A percentile compares a stretch with the other conserved stretches of the same genome.
Conservation (phyloP, 31 red algal genomes). For the Asparagopsis taxiformis region DNA sequence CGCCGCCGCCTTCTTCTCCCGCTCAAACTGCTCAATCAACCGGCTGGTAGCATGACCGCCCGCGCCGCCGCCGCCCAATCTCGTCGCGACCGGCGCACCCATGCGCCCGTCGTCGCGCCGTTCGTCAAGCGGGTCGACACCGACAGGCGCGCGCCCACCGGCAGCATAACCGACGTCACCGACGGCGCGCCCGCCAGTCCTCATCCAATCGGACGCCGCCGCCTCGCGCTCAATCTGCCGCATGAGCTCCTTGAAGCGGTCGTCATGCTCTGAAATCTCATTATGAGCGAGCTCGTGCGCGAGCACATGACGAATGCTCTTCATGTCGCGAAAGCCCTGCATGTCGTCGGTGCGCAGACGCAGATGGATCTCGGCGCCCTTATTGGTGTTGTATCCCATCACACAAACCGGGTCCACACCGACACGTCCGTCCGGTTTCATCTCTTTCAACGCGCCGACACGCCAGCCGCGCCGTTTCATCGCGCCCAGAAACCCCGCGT, state of each 20-base stretch:
- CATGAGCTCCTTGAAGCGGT: slow-evolving; percentile 86
- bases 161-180: neutral
- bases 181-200: neutral
- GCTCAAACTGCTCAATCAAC: neutral
- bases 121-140: slow-evolving; percentile 3
- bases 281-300: slow-evolving; percentile 92
- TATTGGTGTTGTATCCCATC: slow-evolving; percentile 71
- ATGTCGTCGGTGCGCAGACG: slow-evolving; percentile 90
- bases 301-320: slow-evolving; percentile 67
- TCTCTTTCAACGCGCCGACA: slow-evolving; percentile 73
- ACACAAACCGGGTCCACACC: slow-evolving; percentile 91
- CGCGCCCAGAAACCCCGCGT: slow-evolving; percentile 67
- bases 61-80: neutral
- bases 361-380: slow-evolving; percentile 69
- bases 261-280: slow-evolving; percentile 51
- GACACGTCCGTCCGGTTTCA: slow-evolving; percentile 83
- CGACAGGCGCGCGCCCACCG: too few species aligned
- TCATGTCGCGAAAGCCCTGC: slow-evolving; percentile 69
- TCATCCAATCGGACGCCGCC: slow-evolving; percentile 20
- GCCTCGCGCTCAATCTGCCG: slow-evolving; percentile 53
- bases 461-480: slow-evolving; percentile 72
- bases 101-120: too few species aligned
- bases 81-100: too few species aligned
- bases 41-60: neutral
- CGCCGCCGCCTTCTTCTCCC: neutral